Base-by-base conservation (phyloP, 306 rosid species). In the Rosa lucieae region DNA sequence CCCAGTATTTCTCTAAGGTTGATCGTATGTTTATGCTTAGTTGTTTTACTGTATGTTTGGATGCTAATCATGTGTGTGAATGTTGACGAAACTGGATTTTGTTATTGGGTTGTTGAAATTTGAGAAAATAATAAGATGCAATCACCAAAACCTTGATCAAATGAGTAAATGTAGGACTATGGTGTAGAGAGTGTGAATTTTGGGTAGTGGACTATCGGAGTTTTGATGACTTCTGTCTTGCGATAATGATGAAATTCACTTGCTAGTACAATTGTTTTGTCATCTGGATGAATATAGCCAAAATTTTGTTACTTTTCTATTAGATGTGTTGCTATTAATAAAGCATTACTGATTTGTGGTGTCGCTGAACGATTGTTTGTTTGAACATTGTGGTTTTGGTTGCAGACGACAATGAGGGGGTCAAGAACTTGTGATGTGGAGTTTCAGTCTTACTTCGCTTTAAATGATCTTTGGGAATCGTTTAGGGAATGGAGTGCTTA, bases 401-500 rank as follows among this genome's bases (percentile, higher is more conserved):
- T 88, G 83, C 78, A 94, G 98, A 94, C 80, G 68, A 90, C 92
- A 72, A 84, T 94, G 90, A 89, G 96, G 83, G 96, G 90, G n/a
- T 85, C 86, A 93, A 83, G 86, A 81, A 87, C 94, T 65, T 89
- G 97, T 85, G 93, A 87, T 82, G 84, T 87, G 67, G 98, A 89
- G 83, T 92, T 84, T 80, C 97, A 86, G 79, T 84, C 93, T 75
- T 92, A 86, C 82, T 94, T 94, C 73, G 44, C 85, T 37, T 79
- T 94, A 78, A 82, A 82, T 85, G 93, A 94, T 87, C 95, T 92
- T 66, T 92, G 97, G 97, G 97, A 94, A 76, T 88, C 98, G 12
- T 91, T 92, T 63, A 87, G 84, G 90, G 98, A 94, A 84, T 89
- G 97, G 97, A 94, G 97, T 82, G 94, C 86, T 13, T 94, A 94